Base-by-base conservation (phyloP, 176 grass and related monocot genomes). In the Triticum aestivum region DNA sequence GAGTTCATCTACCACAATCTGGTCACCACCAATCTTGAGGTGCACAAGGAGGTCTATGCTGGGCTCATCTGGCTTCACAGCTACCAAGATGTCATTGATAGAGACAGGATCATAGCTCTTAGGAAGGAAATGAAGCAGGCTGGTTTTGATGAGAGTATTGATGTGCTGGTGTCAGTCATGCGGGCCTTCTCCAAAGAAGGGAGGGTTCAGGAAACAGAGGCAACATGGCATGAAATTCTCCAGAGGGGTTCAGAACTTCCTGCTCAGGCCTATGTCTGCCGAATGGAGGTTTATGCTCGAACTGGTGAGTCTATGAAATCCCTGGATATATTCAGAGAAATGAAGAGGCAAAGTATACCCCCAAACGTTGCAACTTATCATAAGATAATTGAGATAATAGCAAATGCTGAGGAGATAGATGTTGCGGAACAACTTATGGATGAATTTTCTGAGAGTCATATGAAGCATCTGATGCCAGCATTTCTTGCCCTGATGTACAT, bases 51-150 rank as follows among this genome's bases (percentile, higher is more conserved):
- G 81, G 81, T 96, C 33, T 92, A 92, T 85, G 87, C 82, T 32
- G 97, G 97, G 17, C 91, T 99, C 42, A 92, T 99, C 73, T 99
- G 97, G 97, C 89, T 99, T 56, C 97, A 96, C 73, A 99, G 97
- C 84, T 99, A 96, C 39, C 97, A 99, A 90, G 94, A 99, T 86
- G 75, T 81, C 23, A 94, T 99, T 58, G 92, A 99, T 82, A 90
- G 61, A 78, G 94, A 92, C 13, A 89, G 97, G 87, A 92, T 99
- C 8, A 24, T 45, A 69, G 83, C 42, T 82, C 89, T 99, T 67
- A 94, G 94, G 67, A 81, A 92, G 83, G 94, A 94, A 75, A 96
- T 96, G 88, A 91, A 86, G 81, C 79, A 8, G 85, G 84, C 86
- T 6, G 85, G 90, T 1, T 85, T 96, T 86, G 84, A 91, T 69